Evolutionary conservation across 208 protist species (phyloP).

Genomic region (Leishmania major): DNA sequence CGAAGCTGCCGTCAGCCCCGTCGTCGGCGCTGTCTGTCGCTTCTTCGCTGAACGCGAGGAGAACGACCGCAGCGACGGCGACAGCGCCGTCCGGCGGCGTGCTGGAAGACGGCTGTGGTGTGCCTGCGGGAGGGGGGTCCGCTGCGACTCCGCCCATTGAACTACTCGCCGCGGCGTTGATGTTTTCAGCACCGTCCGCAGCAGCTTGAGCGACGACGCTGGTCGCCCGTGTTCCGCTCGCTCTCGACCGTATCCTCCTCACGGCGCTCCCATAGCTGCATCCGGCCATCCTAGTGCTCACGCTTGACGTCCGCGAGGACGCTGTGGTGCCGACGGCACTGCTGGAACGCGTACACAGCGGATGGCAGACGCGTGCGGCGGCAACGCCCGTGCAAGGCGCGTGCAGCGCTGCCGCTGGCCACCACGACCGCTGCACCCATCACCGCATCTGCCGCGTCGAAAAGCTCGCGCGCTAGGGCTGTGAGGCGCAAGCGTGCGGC

Average conservation of each 20-base stretch:
- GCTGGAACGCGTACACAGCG: slow-evolving; percentile 8
- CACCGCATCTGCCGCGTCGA: neutral
- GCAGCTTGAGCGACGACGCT: slow-evolving; percentile 9
- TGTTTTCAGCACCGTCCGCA: slow-evolving; percentile 8
- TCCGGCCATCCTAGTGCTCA: slow-evolving; percentile 43
- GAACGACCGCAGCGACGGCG: too few relatives aligned
- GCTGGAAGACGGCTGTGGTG: neutral
- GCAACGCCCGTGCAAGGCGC: neutral
- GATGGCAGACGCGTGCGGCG: slow-evolving; percentile 7
- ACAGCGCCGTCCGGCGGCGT: neutral
- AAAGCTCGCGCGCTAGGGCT: neutral
- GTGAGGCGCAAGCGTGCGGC: neutral
- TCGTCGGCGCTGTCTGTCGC: neutral
- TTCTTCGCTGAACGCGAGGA: neutral
- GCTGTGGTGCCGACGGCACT: slow-evolving; percentile 11
- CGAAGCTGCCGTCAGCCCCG: neutral
- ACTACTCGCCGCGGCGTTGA: slow-evolving; percentile 11
- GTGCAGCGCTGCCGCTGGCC: neutral
- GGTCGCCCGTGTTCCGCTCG: slow-evolving; percentile 12
- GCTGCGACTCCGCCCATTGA: neutral
- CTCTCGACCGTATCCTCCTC: slow-evolving; percentile 29
- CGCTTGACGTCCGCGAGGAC: slow-evolving; percentile 38
- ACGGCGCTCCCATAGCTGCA: slow-evolving; percentile 60
- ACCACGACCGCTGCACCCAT: neutral
- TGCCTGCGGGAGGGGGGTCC: neutral